phyloP scores from a whole-genome alignment of 1,139 yeast species.

The Geotrichum restrictum region DNA sequence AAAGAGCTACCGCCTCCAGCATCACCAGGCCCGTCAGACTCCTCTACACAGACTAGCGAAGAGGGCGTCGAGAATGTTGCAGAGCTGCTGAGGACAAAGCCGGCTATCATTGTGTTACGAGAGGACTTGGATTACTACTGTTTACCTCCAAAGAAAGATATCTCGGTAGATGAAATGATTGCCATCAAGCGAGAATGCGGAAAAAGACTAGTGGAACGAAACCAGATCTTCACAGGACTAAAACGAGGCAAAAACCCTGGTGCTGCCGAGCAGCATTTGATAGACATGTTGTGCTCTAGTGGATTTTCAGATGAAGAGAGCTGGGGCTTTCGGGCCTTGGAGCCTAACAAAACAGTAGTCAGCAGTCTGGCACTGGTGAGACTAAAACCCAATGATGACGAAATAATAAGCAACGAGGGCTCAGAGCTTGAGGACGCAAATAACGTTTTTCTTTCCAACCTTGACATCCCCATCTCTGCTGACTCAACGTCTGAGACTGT shows the following conservation, averaged over 20 bases:
- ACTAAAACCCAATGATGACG: constrained; percentile 33
- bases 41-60: constrained; percentile 3
- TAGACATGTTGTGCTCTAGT: constrained; percentile 87
- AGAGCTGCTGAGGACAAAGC: constrained; percentile 68
- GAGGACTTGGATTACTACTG: constrained; percentile 94
- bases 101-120: constrained; percentile 84
- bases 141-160: constrained; percentile 56
- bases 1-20: constrained; percentile 26
- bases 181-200: constrained; percentile 69
- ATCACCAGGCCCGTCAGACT: constrained; percentile 21
- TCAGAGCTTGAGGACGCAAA: background rate
- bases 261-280: constrained; percentile 89
- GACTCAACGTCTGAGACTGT: background rate
- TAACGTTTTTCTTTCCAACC: background rate
- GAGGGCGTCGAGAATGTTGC: constrained; percentile 39
- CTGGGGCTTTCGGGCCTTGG: constrained; percentile 88
- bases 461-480: background rate
- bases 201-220: constrained; percentile 50
- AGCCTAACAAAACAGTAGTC: constrained; percentile 80
- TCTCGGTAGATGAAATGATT: constrained; percentile 45
- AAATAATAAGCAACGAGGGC: background rate
- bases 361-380: constrained; percentile 83
- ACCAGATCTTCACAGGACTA: constrained; percentile 67
- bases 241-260: constrained; percentile 50
- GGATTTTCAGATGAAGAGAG: constrained; percentile 65